A percentile compares a stretch with the other conserved stretches of the same genome.
Evolutionary conservation across 768 basidiomycete genomes (phyloP).

Genomic region (Tylopilus felleus): DNA sequence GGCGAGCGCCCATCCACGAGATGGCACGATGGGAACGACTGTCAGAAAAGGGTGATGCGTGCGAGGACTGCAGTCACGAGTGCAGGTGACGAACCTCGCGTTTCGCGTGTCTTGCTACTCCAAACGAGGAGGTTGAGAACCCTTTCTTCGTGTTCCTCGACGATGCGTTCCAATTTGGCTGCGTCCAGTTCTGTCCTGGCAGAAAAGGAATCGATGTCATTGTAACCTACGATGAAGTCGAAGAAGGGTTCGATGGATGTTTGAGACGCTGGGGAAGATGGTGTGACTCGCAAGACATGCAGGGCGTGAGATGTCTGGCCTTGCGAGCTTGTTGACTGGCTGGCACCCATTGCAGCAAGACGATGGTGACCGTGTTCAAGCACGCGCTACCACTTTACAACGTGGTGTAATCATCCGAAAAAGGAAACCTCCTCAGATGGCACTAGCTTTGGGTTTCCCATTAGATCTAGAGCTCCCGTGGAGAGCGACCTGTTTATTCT

Average conservation of each 20-base stretch:
- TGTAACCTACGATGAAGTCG: slow-evolving; percentile 91
- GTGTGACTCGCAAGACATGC: slow-evolving; percentile 87
- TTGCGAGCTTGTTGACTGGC: slow-evolving; percentile 57
- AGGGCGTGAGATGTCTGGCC: slow-evolving; percentile 48
- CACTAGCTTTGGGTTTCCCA: no score
- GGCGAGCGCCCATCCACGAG: slow-evolving; percentile 71
- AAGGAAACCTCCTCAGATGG: slow-evolving; percentile 5
- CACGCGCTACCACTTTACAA: background rate
- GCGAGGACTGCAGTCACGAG: background rate
- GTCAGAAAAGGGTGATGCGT: slow-evolving; percentile 4
- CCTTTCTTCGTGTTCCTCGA: slow-evolving; percentile 75
- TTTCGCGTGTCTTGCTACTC: slow-evolving; percentile 75
- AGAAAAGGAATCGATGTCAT: slow-evolving; percentile 57
- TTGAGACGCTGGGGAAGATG: slow-evolving; percentile 82
- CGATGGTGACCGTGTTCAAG: background rate
- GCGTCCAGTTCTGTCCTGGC: slow-evolving; percentile 58
- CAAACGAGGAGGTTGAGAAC: slow-evolving; percentile 72
- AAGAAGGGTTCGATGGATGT: slow-evolving; percentile 90
- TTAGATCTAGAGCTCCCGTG: no score
- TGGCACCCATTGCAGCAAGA: slow-evolving; percentile 59
- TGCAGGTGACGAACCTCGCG: slow-evolving; percentile 50
- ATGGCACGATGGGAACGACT: slow-evolving; percentile 87
- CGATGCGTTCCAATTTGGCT: slow-evolving; percentile 70
- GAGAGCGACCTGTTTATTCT: no score
- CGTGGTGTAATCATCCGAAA: slow-evolving; percentile 2